These are phyloP conservation scores for Pyronema domesticum DNA, from an alignment of 495 filamentous ascomycete species.

Conservation along the genomic window DNA sequence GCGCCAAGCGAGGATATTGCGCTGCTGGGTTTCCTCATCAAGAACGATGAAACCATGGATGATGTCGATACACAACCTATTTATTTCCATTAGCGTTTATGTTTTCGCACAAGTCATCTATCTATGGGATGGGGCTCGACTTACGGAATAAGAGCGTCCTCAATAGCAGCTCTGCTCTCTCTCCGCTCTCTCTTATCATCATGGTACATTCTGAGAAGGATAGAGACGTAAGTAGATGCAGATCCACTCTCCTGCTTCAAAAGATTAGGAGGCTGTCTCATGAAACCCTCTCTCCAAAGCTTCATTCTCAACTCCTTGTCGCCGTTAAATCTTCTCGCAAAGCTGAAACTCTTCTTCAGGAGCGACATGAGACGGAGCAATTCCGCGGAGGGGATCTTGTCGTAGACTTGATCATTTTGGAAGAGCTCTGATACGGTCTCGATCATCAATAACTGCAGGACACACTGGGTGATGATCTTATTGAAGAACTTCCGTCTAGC, in stretches of 20 bases:
- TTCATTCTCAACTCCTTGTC: conserved; percentile 91
- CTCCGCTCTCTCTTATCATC: conserved; percentile 69
- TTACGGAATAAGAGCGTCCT: conserved; percentile 76
- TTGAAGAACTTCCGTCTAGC: conserved; percentile 95
- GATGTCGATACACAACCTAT: conserved; percentile 73
- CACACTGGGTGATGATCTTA: conserved; percentile 97
- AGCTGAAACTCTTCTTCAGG: conserved; percentile 84
- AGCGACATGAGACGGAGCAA: conserved; percentile 83
- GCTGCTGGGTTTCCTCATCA: conserved; percentile 85
- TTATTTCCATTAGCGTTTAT: conserved; percentile 2
- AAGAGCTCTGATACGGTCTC: conserved; percentile 97
- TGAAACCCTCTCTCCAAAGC: conserved; percentile 93
- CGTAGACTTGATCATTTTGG: conserved; percentile 89
- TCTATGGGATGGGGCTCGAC: conserved; percentile 16
- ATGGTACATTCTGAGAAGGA: conserved; percentile 90
- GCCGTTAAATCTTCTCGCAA: conserved; percentile 91
- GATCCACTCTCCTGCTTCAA: conserved; percentile 91
- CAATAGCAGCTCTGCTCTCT: conserved; percentile 59
- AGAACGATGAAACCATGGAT: conserved; percentile 63
- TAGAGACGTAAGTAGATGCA: conserved; percentile 82
- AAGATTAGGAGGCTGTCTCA: conserved; percentile 98
- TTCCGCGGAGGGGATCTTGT: conserved; percentile 72
- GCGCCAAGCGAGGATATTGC: conserved; percentile 90
- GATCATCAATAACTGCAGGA: conserved; percentile 94
- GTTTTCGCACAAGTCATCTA: background rate